These are phyloP conservation scores for Cladosporium phlei DNA, from an alignment of 2,329 filamentous ascomycete species.

Conservation along the genomic window DNA sequence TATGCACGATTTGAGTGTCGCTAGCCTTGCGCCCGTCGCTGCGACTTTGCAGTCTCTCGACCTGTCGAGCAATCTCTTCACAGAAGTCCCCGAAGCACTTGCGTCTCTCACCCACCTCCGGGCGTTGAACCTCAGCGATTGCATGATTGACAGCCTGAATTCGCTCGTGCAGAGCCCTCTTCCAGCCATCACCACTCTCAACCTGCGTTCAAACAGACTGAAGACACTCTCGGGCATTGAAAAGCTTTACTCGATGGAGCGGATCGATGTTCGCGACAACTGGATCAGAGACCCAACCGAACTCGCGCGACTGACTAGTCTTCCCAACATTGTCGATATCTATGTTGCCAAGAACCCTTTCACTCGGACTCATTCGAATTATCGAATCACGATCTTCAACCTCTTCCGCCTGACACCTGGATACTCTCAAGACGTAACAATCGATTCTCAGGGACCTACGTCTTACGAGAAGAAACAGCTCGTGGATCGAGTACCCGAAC, in stretches of 20 bases:
- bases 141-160: constrained; percentile 94
- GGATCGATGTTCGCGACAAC: constrained; percentile 88
- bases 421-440: constrained; percentile 82
- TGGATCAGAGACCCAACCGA: constrained; percentile 85
- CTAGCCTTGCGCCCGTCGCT: constrained; percentile 74
- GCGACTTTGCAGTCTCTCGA: constrained; percentile 89
- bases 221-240: constrained; percentile 85
- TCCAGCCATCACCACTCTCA: constrained; percentile 88
- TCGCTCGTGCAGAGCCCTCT: constrained; percentile 81
- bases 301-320: constrained; percentile 79
- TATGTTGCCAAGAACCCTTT: constrained; percentile 93
- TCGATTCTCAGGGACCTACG: constrained; percentile 78
- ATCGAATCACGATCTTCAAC: constrained; percentile 90
- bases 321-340: constrained; percentile 86
- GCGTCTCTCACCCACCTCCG: constrained; percentile 81
- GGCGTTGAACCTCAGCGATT: constrained; percentile 88
- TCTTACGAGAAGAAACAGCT: constrained; percentile 81
- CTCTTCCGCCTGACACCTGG: constrained; percentile 86
- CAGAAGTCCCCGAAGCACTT: constrained; percentile 88
- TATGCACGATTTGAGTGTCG: constrained; percentile 70
- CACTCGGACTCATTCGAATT: constrained; percentile 76
- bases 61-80: constrained; percentile 85
- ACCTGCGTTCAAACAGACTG: constrained; percentile 83
- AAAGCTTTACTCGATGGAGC: constrained; percentile 79
- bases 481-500: constrained; percentile 73